Evolutionary conservation across 1,139 yeast genomes (phyloP).

Genomic region (Yamadazyma conglobata): DNA sequence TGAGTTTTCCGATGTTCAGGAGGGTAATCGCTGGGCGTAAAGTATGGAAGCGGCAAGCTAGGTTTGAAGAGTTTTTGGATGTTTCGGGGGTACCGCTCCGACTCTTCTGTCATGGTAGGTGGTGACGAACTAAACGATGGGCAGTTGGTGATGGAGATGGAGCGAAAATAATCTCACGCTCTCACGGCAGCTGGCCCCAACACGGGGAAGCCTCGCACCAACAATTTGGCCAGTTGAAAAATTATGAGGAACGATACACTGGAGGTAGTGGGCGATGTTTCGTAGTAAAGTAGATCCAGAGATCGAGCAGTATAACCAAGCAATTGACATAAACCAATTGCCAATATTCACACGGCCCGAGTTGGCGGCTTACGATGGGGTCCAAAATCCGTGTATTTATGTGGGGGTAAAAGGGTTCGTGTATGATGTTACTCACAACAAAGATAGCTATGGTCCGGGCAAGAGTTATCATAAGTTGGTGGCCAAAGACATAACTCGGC

Average conservation of each 20-base stretch:
- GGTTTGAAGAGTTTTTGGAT: constrained; percentile 68
- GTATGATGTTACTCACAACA: constrained; percentile 70
- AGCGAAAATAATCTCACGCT: too few species aligned
- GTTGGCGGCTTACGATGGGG: constrained; percentile 34
- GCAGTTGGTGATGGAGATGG: too few species aligned
- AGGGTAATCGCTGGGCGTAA: constrained; percentile 53
- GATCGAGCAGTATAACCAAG: constrained; percentile 20
- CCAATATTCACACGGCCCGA: constrained; percentile 36
- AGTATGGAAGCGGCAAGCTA: constrained; percentile 59
- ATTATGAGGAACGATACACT: too few species aligned
- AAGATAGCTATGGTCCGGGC: constrained; percentile 71
- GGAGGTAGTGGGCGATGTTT: too few species aligned
- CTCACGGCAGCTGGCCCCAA: too few species aligned
- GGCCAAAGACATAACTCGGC: constrained; percentile 75
- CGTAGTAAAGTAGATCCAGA: constrained; percentile 14
- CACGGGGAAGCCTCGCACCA: too few species aligned
- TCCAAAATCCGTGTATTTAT: constrained; percentile 40
- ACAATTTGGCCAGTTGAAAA: too few species aligned
- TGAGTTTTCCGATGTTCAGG: constrained; percentile 50
- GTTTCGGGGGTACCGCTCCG: constrained; percentile 56
- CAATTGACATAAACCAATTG: constrained; percentile 22
- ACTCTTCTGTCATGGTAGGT: constrained; percentile 13
- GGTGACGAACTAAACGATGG: too few species aligned
- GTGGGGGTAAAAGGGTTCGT: constrained; percentile 74
- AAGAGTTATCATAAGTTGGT: constrained; percentile 68